Evolutionary conservation across 129 eudicot genomes (phyloP), one percentile per base, ranked within the genome.

Genomic region (Dittrichia graveolens): DNA sequence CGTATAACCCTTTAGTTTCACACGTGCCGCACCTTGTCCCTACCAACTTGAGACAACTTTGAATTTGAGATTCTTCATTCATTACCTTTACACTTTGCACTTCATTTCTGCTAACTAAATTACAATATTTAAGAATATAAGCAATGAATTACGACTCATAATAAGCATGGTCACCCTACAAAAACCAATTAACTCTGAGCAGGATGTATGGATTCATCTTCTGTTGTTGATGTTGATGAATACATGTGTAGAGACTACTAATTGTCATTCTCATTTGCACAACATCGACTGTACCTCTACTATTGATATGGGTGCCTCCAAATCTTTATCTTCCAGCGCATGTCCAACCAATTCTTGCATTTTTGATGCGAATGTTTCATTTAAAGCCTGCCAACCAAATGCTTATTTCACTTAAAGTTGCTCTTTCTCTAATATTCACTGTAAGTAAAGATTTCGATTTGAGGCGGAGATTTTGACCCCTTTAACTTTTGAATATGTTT

Each of bases 201-300:
- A 67, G 34, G 48, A 59, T 31, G 58, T 14, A 15, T 53, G 10
- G 31, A 24, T 24, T 41, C 55, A 2, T 65, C 56, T 24, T 41
- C n/a, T n/a, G n/a, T 47, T 65, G 42, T 42, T 7, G 46, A 42
- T 42, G 46, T 42, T 42, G 46, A 65, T 24, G 19, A 19, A 46
- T 46, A 47, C 37, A 6, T 72, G 16, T 44, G 61, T 61, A 83
- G 75, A 68, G 71, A 41, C 80, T 52, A 71, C 43, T 3, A 19
- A 5, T 18, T 70, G 12, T 66, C 84, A n/a, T 73, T 79, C 47
- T 84, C 81, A 79, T 76, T 84, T 86, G 75, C 91, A 82, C 4
- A 91, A 85, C 88, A 91, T 88, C 7, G 96, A 84, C 38, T 75
- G 85, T 52, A 84, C 89, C 56, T 86, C 96, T 67, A 74, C 11